Evolutionary conservation across 1,139 yeast genomes (phyloP).

Genomic region (Saccharomyces hybrid): DNA sequence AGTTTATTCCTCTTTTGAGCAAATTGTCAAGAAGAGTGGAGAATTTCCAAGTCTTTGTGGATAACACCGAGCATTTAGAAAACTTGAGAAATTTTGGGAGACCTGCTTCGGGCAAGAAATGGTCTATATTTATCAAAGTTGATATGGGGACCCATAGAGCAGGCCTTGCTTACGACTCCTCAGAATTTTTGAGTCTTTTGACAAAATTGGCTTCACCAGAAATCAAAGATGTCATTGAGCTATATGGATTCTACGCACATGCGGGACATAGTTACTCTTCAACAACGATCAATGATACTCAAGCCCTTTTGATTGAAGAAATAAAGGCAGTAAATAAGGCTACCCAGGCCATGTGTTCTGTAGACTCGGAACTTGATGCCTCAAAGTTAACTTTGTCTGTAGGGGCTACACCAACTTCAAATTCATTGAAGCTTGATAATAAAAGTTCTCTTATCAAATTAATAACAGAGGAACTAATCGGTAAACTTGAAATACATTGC

Average conservation of each 20-base stretch:
- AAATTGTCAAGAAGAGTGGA: slow-evolving; percentile 39
- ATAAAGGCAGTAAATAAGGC: slow-evolving; percentile 51
- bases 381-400: slow-evolving; percentile 36
- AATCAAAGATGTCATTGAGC: slow-evolving; percentile 32
- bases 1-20: slow-evolving; percentile 43
- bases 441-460: slow-evolving; percentile 25
- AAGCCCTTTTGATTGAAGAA: slow-evolving; percentile 45
- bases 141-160: slow-evolving; percentile 62
- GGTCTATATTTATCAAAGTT: slow-evolving; percentile 52
- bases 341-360: slow-evolving; percentile 9
- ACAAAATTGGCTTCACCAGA: slow-evolving; percentile 29
- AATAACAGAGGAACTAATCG: slow-evolving; percentile 40
- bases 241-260: slow-evolving; percentile 70
- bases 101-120: slow-evolving; percentile 32
- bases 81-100: slow-evolving; percentile 37
- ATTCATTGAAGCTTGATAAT: slow-evolving; percentile 40
- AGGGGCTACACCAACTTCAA: slow-evolving; percentile 81
- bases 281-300: slow-evolving; percentile 42
- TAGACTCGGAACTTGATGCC: slow-evolving; percentile 30
- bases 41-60: slow-evolving; percentile 52
- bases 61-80: slow-evolving; percentile 49
- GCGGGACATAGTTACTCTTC: slow-evolving; percentile 70
- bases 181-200: slow-evolving; percentile 32
- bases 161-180: slow-evolving; percentile 40
- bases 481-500: slow-evolving; percentile 63